Evolutionary conservation across 148 eudicot species (phyloP), one percentile per base, ranked within the genome.

Genomic region (Euryodendron excelsum): DNA sequence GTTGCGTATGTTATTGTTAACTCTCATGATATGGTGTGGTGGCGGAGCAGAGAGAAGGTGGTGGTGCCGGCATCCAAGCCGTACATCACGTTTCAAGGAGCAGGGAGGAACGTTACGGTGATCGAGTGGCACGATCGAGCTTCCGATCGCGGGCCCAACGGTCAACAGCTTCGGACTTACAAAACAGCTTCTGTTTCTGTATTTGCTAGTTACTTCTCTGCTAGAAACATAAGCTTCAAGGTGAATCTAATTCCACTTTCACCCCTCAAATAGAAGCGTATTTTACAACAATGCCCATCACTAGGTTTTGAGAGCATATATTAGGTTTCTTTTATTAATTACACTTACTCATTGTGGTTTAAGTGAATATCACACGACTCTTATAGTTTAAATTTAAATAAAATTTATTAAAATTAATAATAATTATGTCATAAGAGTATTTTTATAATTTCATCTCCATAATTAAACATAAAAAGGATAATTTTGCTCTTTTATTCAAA

Each of bases 111-210:
- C 0, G 72, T 69, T 67, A 93, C 98, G 44, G 87, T 91, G 74
- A 91, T 96, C 3, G 98, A 96, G 62, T 96, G 99, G 99, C 99
- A 96, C 28, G 99, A 96, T 68, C 69, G 98, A 41, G 99, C 99
- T 1, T 55, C 90, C 37, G 99, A 96, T 56, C 87, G 84, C 4
- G 99, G 94, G 4, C 84, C 94, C 0, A 84, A 96, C 72, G 99
- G 99, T 28, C 94, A 91, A 58, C 98, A 96, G 80, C 90, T 96
- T 7, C 94, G 98, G 13, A 96, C 99, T 21, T 96, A 96, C 78
- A 89, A 96, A 12, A 91, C 99, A 0, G 97, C 98, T 71, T 96
- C 99, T 0, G 99, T 93, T 63, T 82, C 98, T 0, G 95, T 96
- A 34, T 90, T 80, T 45, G 94, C 98, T 69, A 77, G 74, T 50